Evolutionary conservation across 2,329 filamentous ascomycete species (phyloP).

Genomic region (Daldinia sp.): DNA sequence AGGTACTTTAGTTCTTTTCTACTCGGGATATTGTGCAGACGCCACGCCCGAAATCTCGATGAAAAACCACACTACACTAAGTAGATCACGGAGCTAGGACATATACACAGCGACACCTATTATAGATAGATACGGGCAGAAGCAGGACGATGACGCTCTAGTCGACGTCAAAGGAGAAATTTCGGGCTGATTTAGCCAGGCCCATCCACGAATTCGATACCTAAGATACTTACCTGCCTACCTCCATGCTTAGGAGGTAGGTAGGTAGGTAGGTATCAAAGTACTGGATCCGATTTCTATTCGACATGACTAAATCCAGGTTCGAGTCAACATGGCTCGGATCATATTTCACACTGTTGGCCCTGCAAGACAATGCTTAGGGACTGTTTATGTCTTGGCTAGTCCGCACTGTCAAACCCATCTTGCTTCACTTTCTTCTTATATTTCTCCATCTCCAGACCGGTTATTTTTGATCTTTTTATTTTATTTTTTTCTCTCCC

Average conservation of each 20-base stretch:
- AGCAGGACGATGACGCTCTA: conserved; percentile 18
- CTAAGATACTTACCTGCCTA: too few species aligned
- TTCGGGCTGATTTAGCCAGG: conserved; percentile 25
- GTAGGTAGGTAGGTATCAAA: conserved; percentile 9
- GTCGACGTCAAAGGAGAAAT: conserved; percentile 13
- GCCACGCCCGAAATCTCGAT: conserved; percentile 43
- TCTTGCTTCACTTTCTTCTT: not conserved
- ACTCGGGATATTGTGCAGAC: conserved; percentile 45
- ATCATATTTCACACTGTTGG: not conserved
- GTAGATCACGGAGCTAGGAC: conserved; percentile 39
- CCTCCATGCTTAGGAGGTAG: too few species aligned
- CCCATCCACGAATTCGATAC: conserved; percentile 16
- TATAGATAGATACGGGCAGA: conserved; percentile 10
- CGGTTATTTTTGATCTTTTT: conserved; percentile 8
- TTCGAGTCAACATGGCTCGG: not conserved
- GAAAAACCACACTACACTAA: conserved; percentile 39
- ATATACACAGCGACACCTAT: conserved; percentile 28
- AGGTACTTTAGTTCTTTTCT: conserved; percentile 36
- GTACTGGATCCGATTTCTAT: not conserved
- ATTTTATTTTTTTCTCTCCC: conserved; percentile 8
- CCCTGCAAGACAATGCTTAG: not conserved
- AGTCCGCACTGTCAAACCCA: not conserved
- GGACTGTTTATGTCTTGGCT: not conserved
- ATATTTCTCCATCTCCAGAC: not conserved
- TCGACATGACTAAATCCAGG: not conserved